Evolutionary conservation across 805 yeast genomes (phyloP), one percentile per base, ranked within the genome.

Genomic region (Jamesozyma spencerorum): DNA sequence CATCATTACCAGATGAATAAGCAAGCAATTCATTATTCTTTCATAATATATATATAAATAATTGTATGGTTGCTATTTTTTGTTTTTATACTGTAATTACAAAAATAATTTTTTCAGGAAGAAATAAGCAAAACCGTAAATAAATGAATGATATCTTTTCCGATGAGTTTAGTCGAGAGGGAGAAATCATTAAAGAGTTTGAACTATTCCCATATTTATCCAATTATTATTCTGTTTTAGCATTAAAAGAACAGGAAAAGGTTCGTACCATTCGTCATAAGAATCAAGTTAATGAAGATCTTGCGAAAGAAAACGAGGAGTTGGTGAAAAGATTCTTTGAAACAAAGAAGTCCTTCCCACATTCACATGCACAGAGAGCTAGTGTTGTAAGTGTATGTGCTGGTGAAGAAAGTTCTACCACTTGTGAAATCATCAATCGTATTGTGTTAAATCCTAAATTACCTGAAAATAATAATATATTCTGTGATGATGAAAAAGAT

Each of bases 321-420:
- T 30, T 47, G 26, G 19, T 51, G 37, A 51, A 47, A 27, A 44
- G 33, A 29, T 51, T 47, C 37, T 51, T 47, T 32, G 38, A 38
- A 26, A 14, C 47, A 4, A 41, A 44, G 18, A 50, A 41, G 20
- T 27, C 39, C 4, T 32, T 34, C 3, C 37, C 19, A 15, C 37
- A 41, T 33, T 42, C 43, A 12, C 38, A 41, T 18, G 26, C 41
- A 22, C 44, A 47, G 14, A 43, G 43, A n/a, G 49, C 47, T 7
- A 51, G 53, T 26, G 41, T 46, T 7, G 32, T 44, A 2, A 49
- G 51, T 18, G 27, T 3, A 22, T 18, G 18, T 18, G 15, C 33
- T 32, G 15, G 11, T 14, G 17, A 13, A 26, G 19, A 33, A 2
- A 7, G 12, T 27, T 8, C 11, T 10, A 14, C 5, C 15, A 22